Evolutionary conservation across 192 early-diverging fungal genomes (phyloP), one percentile per base, ranked within the genome.

Genomic region (Allomyces arbusculus): DNA sequence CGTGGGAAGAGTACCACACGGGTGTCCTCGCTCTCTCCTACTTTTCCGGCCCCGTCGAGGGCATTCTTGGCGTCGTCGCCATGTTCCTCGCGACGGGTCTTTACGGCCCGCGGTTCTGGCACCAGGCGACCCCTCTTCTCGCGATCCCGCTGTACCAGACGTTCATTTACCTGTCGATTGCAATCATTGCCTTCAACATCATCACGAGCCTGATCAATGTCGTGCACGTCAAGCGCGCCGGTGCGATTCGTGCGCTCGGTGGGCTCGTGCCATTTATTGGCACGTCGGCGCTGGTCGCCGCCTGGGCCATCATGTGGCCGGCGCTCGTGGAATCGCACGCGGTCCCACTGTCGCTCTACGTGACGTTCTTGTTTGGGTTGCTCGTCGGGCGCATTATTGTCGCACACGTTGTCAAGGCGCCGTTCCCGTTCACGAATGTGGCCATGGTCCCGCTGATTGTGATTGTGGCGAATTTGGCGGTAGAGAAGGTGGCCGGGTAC

Each of bases 1-100:
- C 92, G 14, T 92, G 90, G 90, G 92, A 95, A 78, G 90, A 91
- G 68, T 92, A 95, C 71, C 88, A 92, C 69, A 95, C 92, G 6
- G 89, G 89, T 11, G 79, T 86, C 2, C 76, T 95, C 61, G 92
- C 87, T 67, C 73, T 95, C 62, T 83, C 86, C 23, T 85, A 88
- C 68, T 88, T 88, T 77, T 88, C 84, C 65, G 92, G 91, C 11
- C 91, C 92, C 44, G 88, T 95, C 22, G 92, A 95, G 71, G 92
- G 92, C 25, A 82, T 95, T 55, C 63, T 91, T 45, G 75, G 83
- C 69, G 77, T 88, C 64, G 77, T 84, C 55, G 63, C 73, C 3
- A 73, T 89, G 11, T 80, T 82, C 58, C 66, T 86, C 40, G 72
- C 82, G 19, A 84, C 88, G 9, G 88, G 87, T 61, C 50, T 83